Base-by-base conservation (phyloP, 164 flowering plant genomes). In the Tetracentron sinense region DNA sequence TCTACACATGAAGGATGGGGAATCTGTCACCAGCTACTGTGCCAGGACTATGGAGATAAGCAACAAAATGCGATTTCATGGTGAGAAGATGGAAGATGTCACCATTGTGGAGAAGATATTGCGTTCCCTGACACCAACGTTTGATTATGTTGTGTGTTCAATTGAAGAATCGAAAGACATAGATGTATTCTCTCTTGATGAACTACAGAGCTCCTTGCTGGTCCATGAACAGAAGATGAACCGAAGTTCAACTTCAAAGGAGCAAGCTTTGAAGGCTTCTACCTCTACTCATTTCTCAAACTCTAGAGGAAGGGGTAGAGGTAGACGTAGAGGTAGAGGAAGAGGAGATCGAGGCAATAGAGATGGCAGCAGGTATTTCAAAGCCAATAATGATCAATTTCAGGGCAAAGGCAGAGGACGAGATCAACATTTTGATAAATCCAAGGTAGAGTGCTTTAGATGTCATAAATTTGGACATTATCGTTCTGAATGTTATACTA, bases 401-500 rank as follows among this genome's bases (percentile, higher is more conserved):
- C 53, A 50, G 31, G 58, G 63, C 52, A 63, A 35, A 61, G 49
- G 66, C 22, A 61, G 49, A 31, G 31, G 59, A 51, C 35, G 19
- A 42, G 58, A 53, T 22, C 27, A 16, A 44, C 33, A 55, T 20
- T 69, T 63, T 63, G 74, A 73, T 49, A 73, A 73, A 65, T 69
- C 77, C 19, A 69, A 64, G 64, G 54, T 74, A 56, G 52, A 74
- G 54, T 74, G 72, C 30, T 74, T 25, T 62, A 48, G 61, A 38
- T 69, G 74, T 54, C 69, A 50, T 30, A 46, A 71, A 47, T 35
- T 48, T 67, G 70, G 65, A 30, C 70, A 67, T 60, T 60, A 49
- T 59, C 28, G 31, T 11, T 58, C 28, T 25, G 70, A 67, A 42
- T 67, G 65, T 31, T 38, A 59, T 53, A 31, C 63, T 19, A 56